Evolutionary conservation across 495 filamentous ascomycete species (phyloP).

Genomic region (Xylaria bambusicola): DNA sequence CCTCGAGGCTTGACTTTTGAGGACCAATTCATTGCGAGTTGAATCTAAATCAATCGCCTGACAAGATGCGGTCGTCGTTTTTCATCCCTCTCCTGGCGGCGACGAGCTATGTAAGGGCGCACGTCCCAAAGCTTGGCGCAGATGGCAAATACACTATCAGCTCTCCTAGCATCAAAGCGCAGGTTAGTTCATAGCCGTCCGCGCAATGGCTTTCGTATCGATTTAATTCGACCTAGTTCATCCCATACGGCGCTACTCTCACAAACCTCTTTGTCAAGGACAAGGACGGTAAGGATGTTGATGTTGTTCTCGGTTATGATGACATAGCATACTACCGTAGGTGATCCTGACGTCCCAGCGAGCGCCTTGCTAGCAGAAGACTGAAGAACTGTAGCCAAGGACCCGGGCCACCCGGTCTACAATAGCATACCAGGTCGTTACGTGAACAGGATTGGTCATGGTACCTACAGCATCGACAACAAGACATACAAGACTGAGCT

Average conservation of each 20-base stretch:
- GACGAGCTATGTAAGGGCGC: constrained; percentile 25
- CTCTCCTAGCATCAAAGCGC: constrained; percentile 53
- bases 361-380: constrained; percentile 14
- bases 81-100: constrained; percentile 26
- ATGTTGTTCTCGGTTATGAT: constrained; percentile 57
- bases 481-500: constrained; percentile 50
- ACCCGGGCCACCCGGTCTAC: constrained; percentile 53
- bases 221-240: constrained; percentile 43
- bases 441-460: constrained; percentile 59
- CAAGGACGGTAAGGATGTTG: constrained; percentile 55
- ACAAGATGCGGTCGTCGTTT: constrained; percentile 29
- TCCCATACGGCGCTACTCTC: constrained; percentile 56
- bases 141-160: constrained; percentile 49
- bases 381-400: constrained; percentile 37
- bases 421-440: constrained; percentile 57
- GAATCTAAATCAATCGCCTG: background rate
- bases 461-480: constrained; percentile 52
- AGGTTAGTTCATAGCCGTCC: constrained; percentile 41
- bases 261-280: constrained; percentile 61
- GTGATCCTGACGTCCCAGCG: background rate
- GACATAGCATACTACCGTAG: constrained; percentile 52
- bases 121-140: constrained; percentile 25
- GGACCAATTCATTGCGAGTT: background rate
- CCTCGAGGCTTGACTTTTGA: background rate
- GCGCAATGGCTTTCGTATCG: constrained; percentile 8